These are phyloP conservation scores for Leccinum variicolor DNA, from an alignment of 768 basidiomycete genomes.

Conservation along the genomic window DNA sequence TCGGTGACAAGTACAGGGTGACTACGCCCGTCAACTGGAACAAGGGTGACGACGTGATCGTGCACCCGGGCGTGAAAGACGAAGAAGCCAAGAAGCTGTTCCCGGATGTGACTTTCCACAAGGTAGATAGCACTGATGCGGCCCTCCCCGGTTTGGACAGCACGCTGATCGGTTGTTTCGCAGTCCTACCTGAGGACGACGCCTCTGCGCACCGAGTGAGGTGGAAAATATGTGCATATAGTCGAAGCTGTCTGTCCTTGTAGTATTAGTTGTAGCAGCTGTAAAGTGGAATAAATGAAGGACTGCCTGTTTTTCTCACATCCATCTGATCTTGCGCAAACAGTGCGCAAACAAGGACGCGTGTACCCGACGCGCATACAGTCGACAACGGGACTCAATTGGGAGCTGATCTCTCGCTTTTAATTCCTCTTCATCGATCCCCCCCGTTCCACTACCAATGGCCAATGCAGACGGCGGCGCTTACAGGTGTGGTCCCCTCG, in stretches of 20 bases:
- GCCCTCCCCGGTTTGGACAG: neutral
- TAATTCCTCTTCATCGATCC: constrained; percentile 12
- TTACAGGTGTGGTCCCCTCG: constrained; percentile 51
- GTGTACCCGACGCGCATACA: constrained; percentile 28
- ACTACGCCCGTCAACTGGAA: constrained; percentile 96
- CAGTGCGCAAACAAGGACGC: constrained; percentile 27
- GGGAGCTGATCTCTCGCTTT: constrained; percentile 16
- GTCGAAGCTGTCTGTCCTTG: neutral
- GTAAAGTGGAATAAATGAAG: neutral
- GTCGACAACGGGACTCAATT: constrained; percentile 5
- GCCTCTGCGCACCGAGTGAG: constrained; percentile 36
- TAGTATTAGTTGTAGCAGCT: neutral
- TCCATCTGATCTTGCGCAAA: constrained; percentile 24
- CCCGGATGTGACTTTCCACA: constrained; percentile 77
- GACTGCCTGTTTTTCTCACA: constrained; percentile 5
- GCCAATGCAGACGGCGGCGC: constrained; percentile 81
- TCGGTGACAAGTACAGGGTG: constrained; percentile 80
- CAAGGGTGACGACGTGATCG: constrained; percentile 90
- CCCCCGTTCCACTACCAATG: constrained; percentile 43
- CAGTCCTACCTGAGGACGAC: constrained; percentile 81
- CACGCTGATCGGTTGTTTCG: neutral
- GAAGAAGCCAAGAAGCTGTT: constrained; percentile 92
- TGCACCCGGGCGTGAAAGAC: constrained; percentile 77
- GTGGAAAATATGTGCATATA: neutral
- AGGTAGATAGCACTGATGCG: constrained; percentile 49